Conservation (phyloP, 768 basidiomycete species). For the Pulveroboletus frians region DNA sequence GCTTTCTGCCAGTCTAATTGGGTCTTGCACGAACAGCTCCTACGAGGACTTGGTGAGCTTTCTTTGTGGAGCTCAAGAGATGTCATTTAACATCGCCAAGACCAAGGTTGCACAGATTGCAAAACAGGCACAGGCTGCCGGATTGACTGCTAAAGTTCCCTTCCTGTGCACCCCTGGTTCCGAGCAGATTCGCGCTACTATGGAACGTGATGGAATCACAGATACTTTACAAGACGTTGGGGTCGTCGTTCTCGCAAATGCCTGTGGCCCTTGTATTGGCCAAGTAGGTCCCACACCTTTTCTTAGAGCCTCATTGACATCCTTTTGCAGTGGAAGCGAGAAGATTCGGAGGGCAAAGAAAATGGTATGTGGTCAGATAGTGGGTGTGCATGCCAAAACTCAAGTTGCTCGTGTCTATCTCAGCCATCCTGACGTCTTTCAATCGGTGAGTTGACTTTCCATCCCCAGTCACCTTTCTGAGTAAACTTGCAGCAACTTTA, state of each 20-base stretch:
- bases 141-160: constrained; percentile 77
- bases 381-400: constrained; percentile 1
- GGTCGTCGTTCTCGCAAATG: constrained; percentile 93
- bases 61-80: not conserved
- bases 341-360: constrained; percentile 81
- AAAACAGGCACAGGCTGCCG: constrained; percentile 78
- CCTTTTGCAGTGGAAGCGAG: constrained; percentile 76
- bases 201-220: constrained; percentile 91
- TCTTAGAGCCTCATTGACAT: constrained; percentile 5
- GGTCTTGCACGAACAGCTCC: constrained; percentile 98
- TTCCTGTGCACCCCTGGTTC: constrained; percentile 89
- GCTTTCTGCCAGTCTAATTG: constrained; percentile 87
- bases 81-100: constrained; percentile 35
- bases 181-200: constrained; percentile 95
- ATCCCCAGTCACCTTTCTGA: not conserved
- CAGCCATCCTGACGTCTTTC: constrained; percentile 95
- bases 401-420: not conserved
- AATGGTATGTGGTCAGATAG: constrained; percentile 56
- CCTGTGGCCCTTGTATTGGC: constrained; percentile 98
- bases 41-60: constrained; percentile 84
- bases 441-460: constrained; percentile 58
- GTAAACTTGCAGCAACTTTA: constrained; percentile 55
- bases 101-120: constrained; percentile 91
- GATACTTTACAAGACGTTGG: constrained; percentile 79
- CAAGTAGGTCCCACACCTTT: constrained; percentile 47